Conservation (phyloP, 2,329 filamentous ascomycete genomes). For the Neospermospora avenae region DNA sequence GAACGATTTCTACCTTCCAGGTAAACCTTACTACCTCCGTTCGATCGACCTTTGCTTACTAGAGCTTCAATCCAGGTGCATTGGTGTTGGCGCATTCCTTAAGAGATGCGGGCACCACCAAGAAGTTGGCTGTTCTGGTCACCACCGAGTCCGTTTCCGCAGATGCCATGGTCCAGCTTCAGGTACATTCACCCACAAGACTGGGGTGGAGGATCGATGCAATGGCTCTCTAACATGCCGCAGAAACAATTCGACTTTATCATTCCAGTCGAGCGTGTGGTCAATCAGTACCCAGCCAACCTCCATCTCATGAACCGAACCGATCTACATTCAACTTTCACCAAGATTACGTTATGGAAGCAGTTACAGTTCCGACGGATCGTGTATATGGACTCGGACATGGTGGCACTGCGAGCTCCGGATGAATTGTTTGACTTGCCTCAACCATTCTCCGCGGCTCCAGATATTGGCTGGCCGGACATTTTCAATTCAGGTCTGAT, state of each 20-base stretch:
- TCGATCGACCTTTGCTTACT: conserved; percentile 15
- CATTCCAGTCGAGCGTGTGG: conserved; percentile 77
- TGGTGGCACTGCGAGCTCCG: conserved; percentile 84
- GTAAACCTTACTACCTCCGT: conserved; percentile 46
- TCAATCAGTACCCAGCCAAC: conserved; percentile 74
- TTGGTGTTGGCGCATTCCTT: conserved; percentile 92
- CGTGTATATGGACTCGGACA: conserved; percentile 91
- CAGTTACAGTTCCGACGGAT: conserved; percentile 87
- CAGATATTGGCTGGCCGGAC: conserved; percentile 97
- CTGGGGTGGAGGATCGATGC: neutral
- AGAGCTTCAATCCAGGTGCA: conserved; percentile 59
- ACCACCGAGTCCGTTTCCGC: conserved; percentile 75
- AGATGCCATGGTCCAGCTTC: conserved; percentile 74
- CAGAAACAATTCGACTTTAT: conserved; percentile 85
- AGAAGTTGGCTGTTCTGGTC: conserved; percentile 81
- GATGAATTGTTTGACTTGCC: conserved; percentile 81
- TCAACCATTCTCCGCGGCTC: conserved; percentile 66
- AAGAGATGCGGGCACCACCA: conserved; percentile 81
- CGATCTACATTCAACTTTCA: conserved; percentile 90
- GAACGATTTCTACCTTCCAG: conserved; percentile 89
- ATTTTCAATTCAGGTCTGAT: conserved; percentile 98
- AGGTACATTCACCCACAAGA: conserved; percentile 46
- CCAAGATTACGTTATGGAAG: conserved; percentile 93
- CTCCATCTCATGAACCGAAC: conserved; percentile 87
- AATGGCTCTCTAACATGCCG: conserved; percentile 13